Evolutionary conservation across 1,284 basidiomycete genomes (phyloP), one percentile per base, ranked within the genome.

Genomic region (Leccinum cinnamomeum): DNA sequence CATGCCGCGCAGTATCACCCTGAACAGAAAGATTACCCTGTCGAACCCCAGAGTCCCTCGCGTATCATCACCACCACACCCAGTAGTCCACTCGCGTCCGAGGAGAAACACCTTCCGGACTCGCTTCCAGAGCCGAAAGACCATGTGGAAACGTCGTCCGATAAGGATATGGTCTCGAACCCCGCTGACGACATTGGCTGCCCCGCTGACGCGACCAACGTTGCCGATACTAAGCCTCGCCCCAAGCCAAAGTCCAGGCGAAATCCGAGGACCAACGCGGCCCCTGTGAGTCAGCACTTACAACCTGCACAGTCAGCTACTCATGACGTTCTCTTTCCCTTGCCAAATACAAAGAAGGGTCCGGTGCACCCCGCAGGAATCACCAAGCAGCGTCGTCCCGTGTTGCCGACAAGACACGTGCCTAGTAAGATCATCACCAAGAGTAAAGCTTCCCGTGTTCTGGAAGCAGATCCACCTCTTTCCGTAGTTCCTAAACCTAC

Each of bases 231-330:
- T 53, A 25, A 7, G 16, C 60, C 50, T 50, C 61, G 11, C 7
- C 23, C 23, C 50, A 25, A 51, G 23, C 7, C 23, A 14, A 51
- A 28, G 50, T 41, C 60, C 20, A 70, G 61, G 58, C 62, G 71
- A 70, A 70, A 68, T 64, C 73, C 73, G 69, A 76, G 69, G 74
- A 72, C 57, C 33, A 71, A 30, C 1, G 30, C 56, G 10, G 65
- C 64, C 35, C 58, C 54, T 44, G 71, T 76, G 69, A 72, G 71
- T 70, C 58, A 65, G 57, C 64, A 41, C 37, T 46, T 28, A 51
- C 50, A 51, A 25, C 50, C 4, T 35, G 8, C 39, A 51, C 25
- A 33, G 23, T 63, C 28, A 25, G 25, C 37, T 18, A 71, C 62
- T 76, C 37, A 76, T 63, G 53, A 56, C 35, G 54, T 53, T 46